These are phyloP conservation scores for Rhodotorula sp. DNA, from an alignment of 1,284 basidiomycete species.

Conservation along the genomic window DNA sequence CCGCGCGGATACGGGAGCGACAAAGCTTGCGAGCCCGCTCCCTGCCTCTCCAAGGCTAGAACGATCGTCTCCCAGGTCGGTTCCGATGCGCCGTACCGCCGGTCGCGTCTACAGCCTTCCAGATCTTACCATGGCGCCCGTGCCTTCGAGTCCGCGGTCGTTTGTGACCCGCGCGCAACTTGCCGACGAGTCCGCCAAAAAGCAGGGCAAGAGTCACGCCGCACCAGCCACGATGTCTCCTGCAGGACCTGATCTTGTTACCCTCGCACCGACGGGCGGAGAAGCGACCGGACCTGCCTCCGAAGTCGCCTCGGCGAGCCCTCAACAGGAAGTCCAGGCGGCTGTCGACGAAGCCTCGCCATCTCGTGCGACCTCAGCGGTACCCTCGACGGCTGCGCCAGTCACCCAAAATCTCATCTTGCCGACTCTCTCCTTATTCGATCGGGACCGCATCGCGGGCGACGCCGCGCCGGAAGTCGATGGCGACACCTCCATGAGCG, in stretches of 20 bases:
- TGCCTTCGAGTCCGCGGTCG: neutral
- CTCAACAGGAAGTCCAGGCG: no score
- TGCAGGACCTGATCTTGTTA: no score
- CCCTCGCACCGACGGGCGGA: neutral
- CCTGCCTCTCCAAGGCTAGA: neutral
- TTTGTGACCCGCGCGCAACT: neutral
- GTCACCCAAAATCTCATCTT: neutral
- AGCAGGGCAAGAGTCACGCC: neutral
- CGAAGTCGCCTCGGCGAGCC: neutral
- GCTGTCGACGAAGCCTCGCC: neutral
- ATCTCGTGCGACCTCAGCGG: neutral
- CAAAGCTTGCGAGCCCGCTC: neutral
- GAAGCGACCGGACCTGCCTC: neutral
- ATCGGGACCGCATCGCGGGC: neutral
- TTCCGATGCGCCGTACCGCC: slow-evolving; percentile 22
- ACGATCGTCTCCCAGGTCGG: neutral
- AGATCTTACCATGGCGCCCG: neutral
- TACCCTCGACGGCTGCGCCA: neutral
- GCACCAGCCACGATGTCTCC: neutral
- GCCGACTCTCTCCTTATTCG: neutral
- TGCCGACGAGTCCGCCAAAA: neutral
- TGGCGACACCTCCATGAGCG: neutral
- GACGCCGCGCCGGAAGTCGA: slow-evolving; percentile 1
- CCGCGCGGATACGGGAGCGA: no score
- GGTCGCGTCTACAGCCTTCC: slow-evolving; percentile 10